Conservation (phyloP, 768 basidiomycete species). For the Termitomyces sp. region DNA sequence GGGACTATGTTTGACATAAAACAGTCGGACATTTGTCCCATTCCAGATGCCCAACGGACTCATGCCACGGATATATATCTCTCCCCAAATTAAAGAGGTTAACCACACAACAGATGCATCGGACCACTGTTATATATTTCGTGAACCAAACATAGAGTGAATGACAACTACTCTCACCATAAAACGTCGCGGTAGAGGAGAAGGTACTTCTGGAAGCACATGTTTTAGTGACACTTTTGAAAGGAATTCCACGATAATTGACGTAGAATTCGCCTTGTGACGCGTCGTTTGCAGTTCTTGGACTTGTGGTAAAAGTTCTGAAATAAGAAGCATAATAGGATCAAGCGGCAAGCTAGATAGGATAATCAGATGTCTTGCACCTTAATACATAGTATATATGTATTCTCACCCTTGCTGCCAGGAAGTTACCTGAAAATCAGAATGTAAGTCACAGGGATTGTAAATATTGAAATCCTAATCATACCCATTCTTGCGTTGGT, state of each 20-base stretch:
- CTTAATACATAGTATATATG: neutral
- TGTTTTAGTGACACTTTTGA: constrained; percentile 62
- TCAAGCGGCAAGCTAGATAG: constrained; percentile 76
- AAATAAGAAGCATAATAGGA: constrained; percentile 79
- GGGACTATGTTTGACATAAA: constrained; percentile 86
- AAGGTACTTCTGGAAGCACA: constrained; percentile 67
- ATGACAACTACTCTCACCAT: constrained; percentile 41
- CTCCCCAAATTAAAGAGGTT: constrained; percentile 92
- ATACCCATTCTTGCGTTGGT: constrained; percentile 95
- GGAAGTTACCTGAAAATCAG: constrained; percentile 60
- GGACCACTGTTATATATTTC: constrained; percentile 64
- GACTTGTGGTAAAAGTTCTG: constrained; percentile 82
- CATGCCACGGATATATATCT: constrained; percentile 89
- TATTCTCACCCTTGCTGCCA: constrained; percentile 88
- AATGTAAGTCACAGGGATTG: neutral
- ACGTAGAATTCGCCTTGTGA: constrained; percentile 56
- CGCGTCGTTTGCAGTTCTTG: constrained; percentile 74
- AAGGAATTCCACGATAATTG: constrained; percentile 72
- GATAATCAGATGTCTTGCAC: neutral
- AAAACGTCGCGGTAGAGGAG: constrained; percentile 69
- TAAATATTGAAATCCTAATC: constrained; percentile 12
- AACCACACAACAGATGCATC: constrained; percentile 90
- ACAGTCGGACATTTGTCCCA: constrained; percentile 81
- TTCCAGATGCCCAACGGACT: constrained; percentile 88
- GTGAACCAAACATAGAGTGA: constrained; percentile 3